These are phyloP conservation scores for Xylaria longipes DNA, from an alignment of 495 filamentous ascomycete genomes.

Conservation along the genomic window DNA sequence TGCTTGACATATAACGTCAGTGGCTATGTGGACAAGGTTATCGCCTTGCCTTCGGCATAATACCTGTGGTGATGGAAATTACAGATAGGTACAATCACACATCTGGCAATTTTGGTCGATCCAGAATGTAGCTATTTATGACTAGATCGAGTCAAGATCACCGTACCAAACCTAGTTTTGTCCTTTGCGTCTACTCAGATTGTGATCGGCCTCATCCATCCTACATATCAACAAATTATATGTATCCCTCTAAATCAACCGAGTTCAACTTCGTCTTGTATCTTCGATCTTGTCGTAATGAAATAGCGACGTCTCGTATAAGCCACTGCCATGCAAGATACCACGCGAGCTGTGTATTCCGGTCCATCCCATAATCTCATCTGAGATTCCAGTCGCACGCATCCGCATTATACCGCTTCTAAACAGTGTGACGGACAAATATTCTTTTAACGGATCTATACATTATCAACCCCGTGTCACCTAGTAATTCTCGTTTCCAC, in stretches of 20 bases:
- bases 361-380: neutral
- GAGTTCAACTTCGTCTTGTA: neutral
- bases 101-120: slow-evolving; percentile 42
- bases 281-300: neutral
- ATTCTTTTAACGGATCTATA: no score
- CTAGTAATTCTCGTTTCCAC: no score
- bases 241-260: neutral
- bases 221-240: neutral
- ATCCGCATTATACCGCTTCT: no score
- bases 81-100: slow-evolving; percentile 37
- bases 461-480: no score
- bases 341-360: neutral
- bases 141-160: slow-evolving; percentile 19
- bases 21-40: slow-evolving; percentile 32
- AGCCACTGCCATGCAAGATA: neutral
- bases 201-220: neutral
- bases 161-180: neutral
- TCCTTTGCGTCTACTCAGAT: neutral
- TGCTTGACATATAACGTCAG: slow-evolving; percentile 37
- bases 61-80: slow-evolving; percentile 35
- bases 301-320: neutral
- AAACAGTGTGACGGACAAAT: no score
- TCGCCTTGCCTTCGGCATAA: slow-evolving; percentile 40
- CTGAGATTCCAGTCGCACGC: neutral
- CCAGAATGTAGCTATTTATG: slow-evolving; percentile 34